Evolutionary conservation across 2,329 filamentous ascomycete species (phyloP), one percentile per base, ranked within the genome.

Genomic region (Tolypocladium nubicola): DNA sequence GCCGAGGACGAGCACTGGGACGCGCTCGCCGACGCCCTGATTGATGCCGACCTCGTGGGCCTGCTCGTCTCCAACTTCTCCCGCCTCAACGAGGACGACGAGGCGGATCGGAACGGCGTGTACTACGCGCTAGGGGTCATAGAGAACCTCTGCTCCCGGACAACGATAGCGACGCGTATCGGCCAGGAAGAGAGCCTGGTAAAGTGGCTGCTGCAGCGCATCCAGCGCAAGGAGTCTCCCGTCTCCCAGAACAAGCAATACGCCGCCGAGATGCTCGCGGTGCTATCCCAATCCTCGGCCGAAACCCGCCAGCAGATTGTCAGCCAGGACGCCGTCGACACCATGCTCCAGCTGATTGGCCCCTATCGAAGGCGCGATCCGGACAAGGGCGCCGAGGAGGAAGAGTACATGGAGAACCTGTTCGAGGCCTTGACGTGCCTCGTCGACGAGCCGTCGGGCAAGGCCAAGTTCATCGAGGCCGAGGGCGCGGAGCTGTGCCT

Each of bases 241-340:
- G 83, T 95, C 1, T 80, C 84, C 6, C 94, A 99, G 69, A 99
- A 99, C 69, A 96, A 94, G 69, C 93, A 97, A 70, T 99, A 97
- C 69, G 83, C 91, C 0, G 90, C 93, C 19, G 94, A 99, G 72
- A 83, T 97, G 9, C 77, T 99, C 3, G 91, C 93, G 14, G 94
- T 99, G 56, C 75, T 99, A 10, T 79, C 93, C 21, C 92, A 97
- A 70, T 84, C 85, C 1, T 90, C 89, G 4, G 62, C 80, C 0
- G 72, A 80, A 41, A 91, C 90, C 65, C 78, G 89, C 50, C 74
- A 74, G 26, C 79, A 79, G 52, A 75, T 96, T 6, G 81, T 83
- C 41, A 71, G 75, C 35, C 73, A 87, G 1, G 86, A 96, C 60
- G 87, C 88, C 0, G 79, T 94, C 9, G 93, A 99, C 65, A 71